Evolutionary conservation across 1,284 basidiomycete genomes (phyloP), one percentile per base, ranked within the genome.

Genomic region (Ganoderma boninense): DNA sequence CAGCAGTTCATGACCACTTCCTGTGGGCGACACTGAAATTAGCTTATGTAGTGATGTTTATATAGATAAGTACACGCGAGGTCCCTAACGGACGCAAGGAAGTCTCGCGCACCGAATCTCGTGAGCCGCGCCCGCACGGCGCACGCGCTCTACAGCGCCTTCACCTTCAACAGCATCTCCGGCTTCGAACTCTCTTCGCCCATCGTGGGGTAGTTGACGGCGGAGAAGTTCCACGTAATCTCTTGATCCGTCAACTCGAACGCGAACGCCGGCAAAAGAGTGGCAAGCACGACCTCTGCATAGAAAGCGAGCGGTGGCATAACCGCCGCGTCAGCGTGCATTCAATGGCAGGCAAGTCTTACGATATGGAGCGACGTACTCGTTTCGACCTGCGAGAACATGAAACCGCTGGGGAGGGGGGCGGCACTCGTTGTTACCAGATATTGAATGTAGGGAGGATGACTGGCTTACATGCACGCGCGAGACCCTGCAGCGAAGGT

Each of bases 381-480:
- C 69, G 69, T 72, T 56, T 75, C 74, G 26, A 73, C 59, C 62
- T 75, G 67, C 11, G 74, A 69, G 68, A 75, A 75, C 54, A 71
- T 71, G 72, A 75, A 73, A 10, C 74, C 74, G 18, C 49, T 52
- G 11, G 20, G 46, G n/a, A 49, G 20, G 5, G 23, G 46, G 8
- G 10, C 46, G 4, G 23, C 11, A 18, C 2, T 44, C n/a, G 13
- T 26, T 4, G 26, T 3, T 13, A 26, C 23, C 49, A 4, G 0
- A 49, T 23, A n/a, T 1, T 4, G 11, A 52, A 52, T 8, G 26
- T 4, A 11, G 49, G 4, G 7, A 23, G 49, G 49, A 52, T 11
- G 23, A 13, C 23, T 26, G n/a, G 49, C 49, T 26, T 14, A 52
- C 49, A 72, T 72, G 68, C 71, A 72, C 2, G 71, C 56, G 14